A percentile compares a stretch with the other conserved stretches of the same genome.
phyloP scores from a whole-genome alignment of 2,329 filamentous ascomycete genomes.

The Xylariomycetidae sp. region DNA sequence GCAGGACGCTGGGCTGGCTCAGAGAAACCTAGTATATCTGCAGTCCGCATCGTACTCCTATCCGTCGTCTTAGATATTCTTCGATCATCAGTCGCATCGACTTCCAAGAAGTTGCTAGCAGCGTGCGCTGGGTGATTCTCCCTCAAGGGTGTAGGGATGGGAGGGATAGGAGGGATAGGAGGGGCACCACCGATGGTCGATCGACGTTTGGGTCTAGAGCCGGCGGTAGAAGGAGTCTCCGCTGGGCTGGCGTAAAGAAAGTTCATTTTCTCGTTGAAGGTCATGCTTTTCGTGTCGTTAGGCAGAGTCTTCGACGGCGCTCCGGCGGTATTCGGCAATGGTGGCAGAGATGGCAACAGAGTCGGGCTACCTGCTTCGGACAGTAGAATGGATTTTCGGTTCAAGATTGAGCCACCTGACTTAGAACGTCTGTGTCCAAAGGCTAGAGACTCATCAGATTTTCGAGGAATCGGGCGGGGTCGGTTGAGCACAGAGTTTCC shows the following conservation, averaged over 20 bases:
- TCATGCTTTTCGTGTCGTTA: constrained; percentile 53
- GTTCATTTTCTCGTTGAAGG: constrained; percentile 50
- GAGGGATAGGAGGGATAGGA: too few species aligned
- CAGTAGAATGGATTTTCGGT: constrained; percentile 39
- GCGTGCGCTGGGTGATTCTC: too few species aligned
- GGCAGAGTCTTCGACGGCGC: constrained; percentile 35
- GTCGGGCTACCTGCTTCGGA: constrained; percentile 40
- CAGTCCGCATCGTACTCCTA: constrained; percentile 32
- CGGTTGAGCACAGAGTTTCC: constrained; percentile 44
- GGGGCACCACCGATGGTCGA: constrained; percentile 40
- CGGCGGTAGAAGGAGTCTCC: constrained; percentile 15
- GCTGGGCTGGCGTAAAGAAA: constrained; percentile 40
- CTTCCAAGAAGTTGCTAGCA: too few species aligned
- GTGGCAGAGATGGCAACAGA: constrained; percentile 46
- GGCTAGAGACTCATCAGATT: constrained; percentile 31
- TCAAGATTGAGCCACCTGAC: constrained; percentile 41
- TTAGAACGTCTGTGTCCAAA: constrained; percentile 40
- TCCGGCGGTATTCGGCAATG: constrained; percentile 37
- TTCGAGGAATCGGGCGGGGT: constrained; percentile 50
- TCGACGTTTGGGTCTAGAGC: constrained; percentile 20
- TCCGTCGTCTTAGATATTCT: constrained; percentile 27
- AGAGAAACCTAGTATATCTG: constrained; percentile 34
- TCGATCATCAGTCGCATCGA: constrained; percentile 12
- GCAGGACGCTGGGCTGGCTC: constrained; percentile 22
- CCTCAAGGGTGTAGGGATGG: too few species aligned